Base-by-base conservation (phyloP, 257 asterid genomes). In the Solanum pinnatisectum region DNA sequence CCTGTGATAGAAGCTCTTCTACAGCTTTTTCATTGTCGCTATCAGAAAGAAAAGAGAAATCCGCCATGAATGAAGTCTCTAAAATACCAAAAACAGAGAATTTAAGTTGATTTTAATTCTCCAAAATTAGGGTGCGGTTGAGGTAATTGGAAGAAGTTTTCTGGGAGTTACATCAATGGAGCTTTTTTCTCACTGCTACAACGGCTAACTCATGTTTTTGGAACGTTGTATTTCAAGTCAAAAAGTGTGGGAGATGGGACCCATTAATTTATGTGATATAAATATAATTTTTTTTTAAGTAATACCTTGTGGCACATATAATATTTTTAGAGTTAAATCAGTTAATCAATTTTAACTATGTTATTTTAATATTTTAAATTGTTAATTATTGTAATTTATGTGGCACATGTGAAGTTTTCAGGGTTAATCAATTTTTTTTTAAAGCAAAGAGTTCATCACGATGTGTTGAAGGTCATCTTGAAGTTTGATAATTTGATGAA, bases 11-110 rank as follows among this genome's bases (percentile, higher is more conserved):
- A 39, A 97, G 89, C 39, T 95, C 97, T 10, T 95, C 94, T 84
- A 94, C 98, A 35, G 98, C 96, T 92, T 93, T 95, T 16, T 96
- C 98, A 5, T 94, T 96, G 56, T 97, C 98, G 27, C 95, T 98
- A 86, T 98, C 98, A 0, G 96, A 91, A 39, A 96, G 89, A 87
- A 92, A 94, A 11, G 92, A 88, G 33, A 92, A 89, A 95, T 91
- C 96, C 11, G 90, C 93, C 98, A 97, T 97, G 32, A 9, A 10
- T 63, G 15, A 52, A 52, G 10, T 52, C n/a, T 52, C 63, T 52
- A 0, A 52, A 52, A 52, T 0, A 10, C 37, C 20, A 42, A 92
- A 87, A 60, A 44, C 42, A 36, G 25, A 81, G 8, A 44, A 81
- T 81, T 7, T 0, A 56, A 18, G 65, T 56, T 0, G 65, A 56